Conservation (phyloP, 2,329 filamentous ascomycete genomes). For the Fusarium fracticaudum region DNA sequence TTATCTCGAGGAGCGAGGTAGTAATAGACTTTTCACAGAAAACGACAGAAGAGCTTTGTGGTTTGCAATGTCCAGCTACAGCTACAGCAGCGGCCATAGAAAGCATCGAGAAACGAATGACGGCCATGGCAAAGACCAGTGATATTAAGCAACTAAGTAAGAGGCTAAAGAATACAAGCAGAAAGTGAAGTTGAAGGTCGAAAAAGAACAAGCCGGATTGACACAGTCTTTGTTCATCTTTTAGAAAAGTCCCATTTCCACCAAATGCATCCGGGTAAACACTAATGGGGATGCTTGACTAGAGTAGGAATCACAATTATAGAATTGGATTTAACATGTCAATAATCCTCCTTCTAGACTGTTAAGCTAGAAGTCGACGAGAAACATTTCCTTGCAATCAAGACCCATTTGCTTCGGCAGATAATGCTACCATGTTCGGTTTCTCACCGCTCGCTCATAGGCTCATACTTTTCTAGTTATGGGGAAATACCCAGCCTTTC, state of each 20-base stretch:
- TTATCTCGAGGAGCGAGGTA: neutral
- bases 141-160: no score
- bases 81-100: neutral
- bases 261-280: no score
- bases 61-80: neutral
- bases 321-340: neutral
- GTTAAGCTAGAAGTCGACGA: neutral
- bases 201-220: neutral
- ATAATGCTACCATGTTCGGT: neutral
- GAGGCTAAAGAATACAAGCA: no score
- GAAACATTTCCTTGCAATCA: neutral
- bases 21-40: neutral
- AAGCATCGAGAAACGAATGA: no score
- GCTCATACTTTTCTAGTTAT: neutral
- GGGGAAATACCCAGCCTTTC: neutral
- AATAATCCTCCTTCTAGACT: no score
- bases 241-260: neutral
- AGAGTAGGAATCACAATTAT: fast-evolving
- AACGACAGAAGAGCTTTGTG: neutral
- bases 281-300: no score
- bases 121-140: no score
- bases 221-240: neutral
- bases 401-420: neutral
- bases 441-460: neutral
- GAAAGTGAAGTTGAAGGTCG: neutral